Conservation (phyloP, 257 asterid genomes). For the Nicotiana paniculata region DNA sequence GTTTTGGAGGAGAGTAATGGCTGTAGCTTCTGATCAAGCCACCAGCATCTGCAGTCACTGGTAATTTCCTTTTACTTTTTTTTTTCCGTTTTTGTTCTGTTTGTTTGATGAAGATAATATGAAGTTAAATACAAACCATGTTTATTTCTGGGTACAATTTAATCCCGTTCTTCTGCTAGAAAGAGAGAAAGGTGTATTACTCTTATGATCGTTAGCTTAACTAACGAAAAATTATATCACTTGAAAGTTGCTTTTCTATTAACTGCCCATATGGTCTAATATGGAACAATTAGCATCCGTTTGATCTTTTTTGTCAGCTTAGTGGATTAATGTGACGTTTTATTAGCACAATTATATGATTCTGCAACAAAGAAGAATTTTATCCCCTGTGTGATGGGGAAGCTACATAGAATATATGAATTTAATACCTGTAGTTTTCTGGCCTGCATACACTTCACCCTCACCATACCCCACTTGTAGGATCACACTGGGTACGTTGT, state of each 20-base stretch:
- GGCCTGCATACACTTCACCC: too few relatives aligned
- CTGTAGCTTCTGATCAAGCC: conserved; percentile 56
- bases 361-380: background rate
- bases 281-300: background rate
- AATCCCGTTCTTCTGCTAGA: background rate
- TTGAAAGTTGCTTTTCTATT: background rate
- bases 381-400: too few relatives aligned
- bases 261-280: background rate
- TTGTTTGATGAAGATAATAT: background rate
- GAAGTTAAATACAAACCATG: background rate
- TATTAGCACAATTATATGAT: background rate
- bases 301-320: background rate
- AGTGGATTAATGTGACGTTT: background rate
- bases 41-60: conserved; percentile 85
- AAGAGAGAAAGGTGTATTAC: background rate
- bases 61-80: conserved; percentile 12
- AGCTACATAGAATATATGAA: background rate
- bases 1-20: conserved; percentile 36
- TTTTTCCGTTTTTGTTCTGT: background rate
- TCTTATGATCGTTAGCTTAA: background rate
- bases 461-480: too few relatives aligned
- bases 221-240: background rate
- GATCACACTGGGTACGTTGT: too few relatives aligned
- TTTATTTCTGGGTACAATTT: background rate
- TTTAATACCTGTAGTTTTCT: background rate